Conservation (phyloP, 768 basidiomycete genomes). For the Leccinellum albellum region DNA sequence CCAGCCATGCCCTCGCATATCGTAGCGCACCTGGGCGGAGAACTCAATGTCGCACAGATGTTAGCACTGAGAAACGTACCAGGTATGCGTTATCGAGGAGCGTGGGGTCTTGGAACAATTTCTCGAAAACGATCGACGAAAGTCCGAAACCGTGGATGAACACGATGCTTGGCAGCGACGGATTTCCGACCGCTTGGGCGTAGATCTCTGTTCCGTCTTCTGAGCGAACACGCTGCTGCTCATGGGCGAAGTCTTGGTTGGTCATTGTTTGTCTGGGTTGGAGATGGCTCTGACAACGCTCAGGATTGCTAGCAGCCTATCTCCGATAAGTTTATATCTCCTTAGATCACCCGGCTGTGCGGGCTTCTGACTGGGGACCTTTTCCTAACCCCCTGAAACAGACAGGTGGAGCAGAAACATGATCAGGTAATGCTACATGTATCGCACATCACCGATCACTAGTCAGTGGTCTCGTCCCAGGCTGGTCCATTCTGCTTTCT, state of each 20-base stretch:
- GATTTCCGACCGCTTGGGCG: constrained; percentile 3
- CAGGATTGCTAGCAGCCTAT: background rate
- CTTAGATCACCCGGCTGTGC: background rate
- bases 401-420: background rate
- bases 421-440: background rate
- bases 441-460: background rate
- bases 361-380: background rate
- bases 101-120: constrained; percentile 1
- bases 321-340: background rate
- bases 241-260: background rate
- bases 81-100: constrained; percentile 1
- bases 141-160: background rate
- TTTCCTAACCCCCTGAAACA: background rate
- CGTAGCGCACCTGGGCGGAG: constrained; percentile 1
- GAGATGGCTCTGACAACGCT: background rate
- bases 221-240: background rate
- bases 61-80: background rate
- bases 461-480: background rate
- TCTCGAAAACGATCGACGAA: background rate
- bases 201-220: constrained; percentile 6
- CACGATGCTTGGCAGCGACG: background rate
- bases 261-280: background rate
- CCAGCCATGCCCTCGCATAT: constrained; percentile 5
- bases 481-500: background rate
- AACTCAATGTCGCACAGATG: background rate